A percentile compares a stretch with the other conserved stretches of the same genome.
Evolutionary conservation across 2,329 filamentous ascomycete species (phyloP).

Genomic region (Colletotrichum filicis): DNA sequence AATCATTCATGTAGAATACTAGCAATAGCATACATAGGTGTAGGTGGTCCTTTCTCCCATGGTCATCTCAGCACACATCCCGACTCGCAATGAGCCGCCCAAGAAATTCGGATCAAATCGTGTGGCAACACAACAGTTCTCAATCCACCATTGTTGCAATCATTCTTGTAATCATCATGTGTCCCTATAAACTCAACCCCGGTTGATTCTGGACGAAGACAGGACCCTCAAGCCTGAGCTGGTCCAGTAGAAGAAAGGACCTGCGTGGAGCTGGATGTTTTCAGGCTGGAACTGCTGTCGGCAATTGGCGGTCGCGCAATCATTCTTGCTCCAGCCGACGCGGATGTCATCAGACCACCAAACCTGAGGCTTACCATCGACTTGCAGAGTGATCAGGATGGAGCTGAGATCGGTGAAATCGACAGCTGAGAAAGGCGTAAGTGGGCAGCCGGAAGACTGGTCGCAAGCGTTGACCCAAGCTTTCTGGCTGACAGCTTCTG

Average conservation of each 20-base stretch:
- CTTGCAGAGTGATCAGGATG: constrained; percentile 49
- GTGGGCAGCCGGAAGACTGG: constrained; percentile 46
- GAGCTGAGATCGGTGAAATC: constrained; percentile 53
- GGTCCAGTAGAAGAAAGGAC: constrained; percentile 22
- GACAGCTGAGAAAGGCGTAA: constrained; percentile 49
- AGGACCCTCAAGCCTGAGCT: constrained; percentile 11
- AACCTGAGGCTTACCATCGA: constrained; percentile 49
- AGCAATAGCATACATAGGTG: constrained; percentile 30
- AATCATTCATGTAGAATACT: constrained; percentile 32
- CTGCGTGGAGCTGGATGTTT: not conserved
- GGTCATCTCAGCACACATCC: constrained; percentile 24
- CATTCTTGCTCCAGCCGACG: constrained; percentile 54
- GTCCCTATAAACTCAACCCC: not conserved
- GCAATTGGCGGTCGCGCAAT: constrained; percentile 50
- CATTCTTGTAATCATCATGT: not conserved
- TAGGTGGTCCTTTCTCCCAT: constrained; percentile 30
- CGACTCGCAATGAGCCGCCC: constrained; percentile 19
- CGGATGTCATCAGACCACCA: constrained; percentile 56
- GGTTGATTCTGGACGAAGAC: constrained; percentile 20
- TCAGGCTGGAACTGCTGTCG: constrained; percentile 37
- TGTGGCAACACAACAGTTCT: constrained; percentile 5
- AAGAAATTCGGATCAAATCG: constrained; percentile 30
- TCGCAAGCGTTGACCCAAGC: constrained; percentile 54
- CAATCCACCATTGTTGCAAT: not conserved
- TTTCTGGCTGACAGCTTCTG: constrained; percentile 42